A percentile compares a stretch with the other conserved stretches of the same genome.
Evolutionary conservation across 2,329 filamentous ascomycete species (phyloP).

Genomic region (Botrytis porri): DNA sequence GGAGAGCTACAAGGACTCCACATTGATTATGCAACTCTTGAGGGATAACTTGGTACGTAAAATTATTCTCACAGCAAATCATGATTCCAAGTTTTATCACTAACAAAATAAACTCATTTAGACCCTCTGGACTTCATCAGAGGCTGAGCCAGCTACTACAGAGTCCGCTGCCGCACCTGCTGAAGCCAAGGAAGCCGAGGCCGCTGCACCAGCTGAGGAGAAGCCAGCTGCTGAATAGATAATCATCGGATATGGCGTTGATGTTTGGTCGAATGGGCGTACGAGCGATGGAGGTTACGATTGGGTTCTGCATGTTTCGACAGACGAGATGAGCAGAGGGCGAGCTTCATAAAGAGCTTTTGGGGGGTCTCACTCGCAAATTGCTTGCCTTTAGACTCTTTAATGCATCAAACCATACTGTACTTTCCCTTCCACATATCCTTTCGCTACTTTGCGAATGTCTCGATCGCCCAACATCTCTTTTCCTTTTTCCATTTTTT

Average conservation of each 20-base stretch:
- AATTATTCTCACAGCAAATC: not conserved
- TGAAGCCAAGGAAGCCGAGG: slow-evolving; percentile 49
- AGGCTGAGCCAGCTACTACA: slow-evolving; percentile 77
- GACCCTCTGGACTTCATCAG: slow-evolving; percentile 99
- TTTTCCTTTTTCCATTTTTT: slow-evolving; percentile 21
- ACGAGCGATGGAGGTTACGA: slow-evolving; percentile 33
- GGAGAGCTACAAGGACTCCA: slow-evolving; percentile 98
- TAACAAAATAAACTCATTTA: slow-evolving; percentile 41
- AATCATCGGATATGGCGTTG: slow-evolving; percentile 35
- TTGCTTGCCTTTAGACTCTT: slow-evolving; percentile 38
- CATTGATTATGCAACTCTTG: slow-evolving; percentile 97
- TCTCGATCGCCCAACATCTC: slow-evolving; percentile 16
- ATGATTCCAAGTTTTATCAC: not conserved
- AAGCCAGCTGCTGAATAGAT: slow-evolving; percentile 38
- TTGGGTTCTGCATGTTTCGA: slow-evolving; percentile 36
- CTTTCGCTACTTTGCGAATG: slow-evolving; percentile 20
- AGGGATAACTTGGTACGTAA: slow-evolving; percentile 74
- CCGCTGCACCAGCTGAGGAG: slow-evolving; percentile 46
- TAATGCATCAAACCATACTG: slow-evolving; percentile 36
- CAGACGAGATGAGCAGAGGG: slow-evolving; percentile 32
- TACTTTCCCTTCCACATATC: slow-evolving; percentile 29
- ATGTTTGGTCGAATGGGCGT: slow-evolving; percentile 36
- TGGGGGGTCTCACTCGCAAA: slow-evolving; percentile 35
- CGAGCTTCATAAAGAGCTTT: slow-evolving; percentile 31
- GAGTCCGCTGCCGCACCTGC: slow-evolving; percentile 54